A percentile compares a stretch with the other conserved stretches of the same genome.
These are phyloP conservation scores for Cryptococcus jaspeensis DNA, from an alignment of 1,284 basidiomycete genomes.

Conservation along the genomic window DNA sequence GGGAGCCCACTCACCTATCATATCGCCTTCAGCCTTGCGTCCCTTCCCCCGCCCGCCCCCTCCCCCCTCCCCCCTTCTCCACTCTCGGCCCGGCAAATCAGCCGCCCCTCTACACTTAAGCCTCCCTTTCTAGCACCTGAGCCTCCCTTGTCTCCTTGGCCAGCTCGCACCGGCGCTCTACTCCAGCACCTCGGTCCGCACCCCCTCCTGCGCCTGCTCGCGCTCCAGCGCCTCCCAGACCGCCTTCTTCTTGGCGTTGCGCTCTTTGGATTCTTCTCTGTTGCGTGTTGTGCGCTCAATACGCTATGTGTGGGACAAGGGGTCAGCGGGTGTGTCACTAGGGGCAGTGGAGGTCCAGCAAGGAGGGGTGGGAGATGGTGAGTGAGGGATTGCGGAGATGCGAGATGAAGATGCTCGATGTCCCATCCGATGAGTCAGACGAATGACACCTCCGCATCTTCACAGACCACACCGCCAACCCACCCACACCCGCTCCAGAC, in stretches of 20 bases:
- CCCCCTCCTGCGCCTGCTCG: conserved; percentile 24
- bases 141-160: too few relatives aligned
- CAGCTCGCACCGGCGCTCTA: too few relatives aligned
- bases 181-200: not conserved
- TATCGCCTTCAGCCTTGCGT: too few relatives aligned
- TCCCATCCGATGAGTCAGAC: not conserved
- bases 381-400: not conserved
- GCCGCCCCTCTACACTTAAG: too few relatives aligned
- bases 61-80: too few relatives aligned
- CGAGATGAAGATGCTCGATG: too few relatives aligned
- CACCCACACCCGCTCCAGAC: too few relatives aligned
- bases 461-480: too few relatives aligned
- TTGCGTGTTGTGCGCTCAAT: conserved; percentile 67
- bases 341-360: not conserved
- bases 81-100: too few relatives aligned
- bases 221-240: conserved; percentile 40
- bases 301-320: conserved; percentile 55
- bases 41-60: too few relatives aligned
- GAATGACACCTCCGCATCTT: too few relatives aligned
- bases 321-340: not conserved
- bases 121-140: not conserved
- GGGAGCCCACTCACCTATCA: too few relatives aligned
- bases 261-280: conserved; percentile 64
- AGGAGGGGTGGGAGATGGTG: not conserved
- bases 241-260: conserved; percentile 49